Evolutionary conservation across 1,139 yeast species (phyloP).

Genomic region (Yarrowia galli): DNA sequence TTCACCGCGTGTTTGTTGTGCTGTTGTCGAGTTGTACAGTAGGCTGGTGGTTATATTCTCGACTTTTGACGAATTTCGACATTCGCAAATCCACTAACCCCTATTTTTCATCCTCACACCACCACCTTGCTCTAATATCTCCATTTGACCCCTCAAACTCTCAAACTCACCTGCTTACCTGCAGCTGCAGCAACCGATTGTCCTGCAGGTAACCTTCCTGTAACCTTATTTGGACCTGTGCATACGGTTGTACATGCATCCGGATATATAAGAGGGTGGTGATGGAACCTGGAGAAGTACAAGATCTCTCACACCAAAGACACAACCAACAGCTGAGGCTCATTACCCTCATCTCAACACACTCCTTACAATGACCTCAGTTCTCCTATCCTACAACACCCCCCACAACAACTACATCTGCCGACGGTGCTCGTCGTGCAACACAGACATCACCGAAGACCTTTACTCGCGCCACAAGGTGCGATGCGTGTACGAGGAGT

Average conservation of each 20-base stretch:
- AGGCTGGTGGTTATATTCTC: no score
- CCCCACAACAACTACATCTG: slow-evolving; percentile 6
- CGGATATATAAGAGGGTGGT: not conserved
- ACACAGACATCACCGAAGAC: slow-evolving; percentile 19
- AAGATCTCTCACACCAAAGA: no score
- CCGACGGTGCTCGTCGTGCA: slow-evolving; percentile 35
- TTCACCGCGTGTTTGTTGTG: no score
- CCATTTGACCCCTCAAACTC: not conserved
- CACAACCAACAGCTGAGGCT: slow-evolving; percentile 8
- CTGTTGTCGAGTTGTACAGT: no score
- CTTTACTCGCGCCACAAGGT: slow-evolving; percentile 25
- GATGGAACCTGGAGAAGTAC: not conserved
- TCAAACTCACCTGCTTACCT: not conserved
- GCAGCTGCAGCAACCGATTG: slow-evolving; percentile 35
- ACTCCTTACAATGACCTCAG: slow-evolving; percentile 12
- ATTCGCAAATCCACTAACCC: no score
- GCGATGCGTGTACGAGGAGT: slow-evolving; percentile 29
- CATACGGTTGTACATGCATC: not conserved
- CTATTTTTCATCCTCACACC: not conserved
- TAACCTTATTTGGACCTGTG: no score
- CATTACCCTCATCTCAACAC: not conserved
- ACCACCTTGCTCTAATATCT: slow-evolving; percentile 3
- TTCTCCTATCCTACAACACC: not conserved
- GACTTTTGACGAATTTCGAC: no score
- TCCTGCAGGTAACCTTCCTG: slow-evolving; percentile 29